Evolutionary conservation across 192 early-diverging fungal genomes (phyloP).

Genomic region (Bifiguratus adelaidae): DNA sequence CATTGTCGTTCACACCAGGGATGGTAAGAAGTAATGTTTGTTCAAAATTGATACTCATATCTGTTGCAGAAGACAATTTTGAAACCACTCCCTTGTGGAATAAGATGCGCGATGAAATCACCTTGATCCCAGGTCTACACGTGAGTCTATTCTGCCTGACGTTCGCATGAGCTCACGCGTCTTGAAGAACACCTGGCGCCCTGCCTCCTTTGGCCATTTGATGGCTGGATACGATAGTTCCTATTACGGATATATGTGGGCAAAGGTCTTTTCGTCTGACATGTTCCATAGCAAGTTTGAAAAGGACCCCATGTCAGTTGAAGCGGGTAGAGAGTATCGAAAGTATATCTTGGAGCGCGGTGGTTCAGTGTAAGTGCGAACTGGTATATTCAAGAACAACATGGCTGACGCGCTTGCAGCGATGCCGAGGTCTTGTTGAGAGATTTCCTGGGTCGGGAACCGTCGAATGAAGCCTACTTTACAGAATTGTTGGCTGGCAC

Average conservation of each 20-base stretch:
- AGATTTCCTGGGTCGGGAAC: conserved; percentile 73
- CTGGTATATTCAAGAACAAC: conserved; percentile 10
- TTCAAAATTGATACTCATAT: background rate
- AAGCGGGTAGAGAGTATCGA: conserved; percentile 62
- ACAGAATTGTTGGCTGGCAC: no score
- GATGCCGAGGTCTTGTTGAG: conserved; percentile 64
- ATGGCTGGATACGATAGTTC: conserved; percentile 60
- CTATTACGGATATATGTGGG: conserved; percentile 75
- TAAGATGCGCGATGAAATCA: conserved; percentile 26
- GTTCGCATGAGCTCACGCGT: background rate
- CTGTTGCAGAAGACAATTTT: conserved; percentile 20
- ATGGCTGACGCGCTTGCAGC: conserved; percentile 6
- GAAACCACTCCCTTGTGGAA: conserved; percentile 32
- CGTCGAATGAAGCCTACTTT: conserved; percentile 70
- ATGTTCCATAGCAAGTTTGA: conserved; percentile 67
- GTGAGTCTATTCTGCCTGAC: background rate
- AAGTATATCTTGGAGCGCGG: conserved; percentile 62
- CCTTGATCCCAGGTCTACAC: conserved; percentile 19
- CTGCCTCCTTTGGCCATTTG: conserved; percentile 53
- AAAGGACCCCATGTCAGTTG: conserved; percentile 43
- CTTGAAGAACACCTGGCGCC: conserved; percentile 10
- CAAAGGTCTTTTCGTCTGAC: conserved; percentile 71
- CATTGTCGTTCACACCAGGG: conserved; percentile 57
- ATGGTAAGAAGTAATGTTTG: conserved; percentile 11
- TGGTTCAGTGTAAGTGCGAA: no score